Evolutionary conservation across 148 eudicot species (phyloP).

Genomic region (Fagopyrum esculentum): DNA sequence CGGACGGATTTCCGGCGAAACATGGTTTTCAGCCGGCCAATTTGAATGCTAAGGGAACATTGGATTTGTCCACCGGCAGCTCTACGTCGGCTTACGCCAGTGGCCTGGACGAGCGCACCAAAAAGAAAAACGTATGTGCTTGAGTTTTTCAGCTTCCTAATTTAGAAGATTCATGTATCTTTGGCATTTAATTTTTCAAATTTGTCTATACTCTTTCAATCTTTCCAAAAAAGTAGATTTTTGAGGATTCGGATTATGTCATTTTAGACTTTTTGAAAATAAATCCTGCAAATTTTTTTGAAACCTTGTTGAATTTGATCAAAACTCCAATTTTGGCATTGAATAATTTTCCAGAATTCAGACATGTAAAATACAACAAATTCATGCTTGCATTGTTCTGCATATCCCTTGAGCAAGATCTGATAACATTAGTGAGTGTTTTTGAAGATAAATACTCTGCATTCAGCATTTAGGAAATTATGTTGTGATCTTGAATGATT

Average conservation of each 20-base stretch:
- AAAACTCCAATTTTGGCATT: too few relatives aligned
- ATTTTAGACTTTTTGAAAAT: background rate
- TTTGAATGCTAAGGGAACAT: conserved; percentile 33
- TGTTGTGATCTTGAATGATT: conserved; percentile 1
- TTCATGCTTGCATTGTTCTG: background rate
- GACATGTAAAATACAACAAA: background rate
- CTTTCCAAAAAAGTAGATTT: background rate
- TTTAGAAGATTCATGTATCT: too few relatives aligned
- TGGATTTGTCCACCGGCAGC: conserved; percentile 39
- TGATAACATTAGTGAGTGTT: too few relatives aligned
- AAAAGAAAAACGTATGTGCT: conserved; percentile 46
- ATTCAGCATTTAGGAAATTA: background rate
- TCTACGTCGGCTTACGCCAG: conserved; percentile 13
- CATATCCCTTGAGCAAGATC: too few relatives aligned
- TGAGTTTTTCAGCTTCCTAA: too few relatives aligned
- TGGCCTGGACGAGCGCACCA: conserved; percentile 14
- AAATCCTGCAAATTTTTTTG: background rate
- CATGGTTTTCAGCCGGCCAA: conserved; percentile 50
- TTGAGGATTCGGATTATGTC: background rate
- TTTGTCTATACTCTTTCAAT: conserved; percentile 9
- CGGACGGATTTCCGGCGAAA: conserved; percentile 30
- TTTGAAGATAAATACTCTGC: background rate
- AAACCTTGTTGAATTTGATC: too few relatives aligned
- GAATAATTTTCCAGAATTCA: background rate
- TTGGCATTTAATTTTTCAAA: background rate